Evolutionary conservation across 2,329 filamentous ascomycete species (phyloP), one percentile per base, ranked within the genome.

Genomic region (Chrysoporthe cubensis): DNA sequence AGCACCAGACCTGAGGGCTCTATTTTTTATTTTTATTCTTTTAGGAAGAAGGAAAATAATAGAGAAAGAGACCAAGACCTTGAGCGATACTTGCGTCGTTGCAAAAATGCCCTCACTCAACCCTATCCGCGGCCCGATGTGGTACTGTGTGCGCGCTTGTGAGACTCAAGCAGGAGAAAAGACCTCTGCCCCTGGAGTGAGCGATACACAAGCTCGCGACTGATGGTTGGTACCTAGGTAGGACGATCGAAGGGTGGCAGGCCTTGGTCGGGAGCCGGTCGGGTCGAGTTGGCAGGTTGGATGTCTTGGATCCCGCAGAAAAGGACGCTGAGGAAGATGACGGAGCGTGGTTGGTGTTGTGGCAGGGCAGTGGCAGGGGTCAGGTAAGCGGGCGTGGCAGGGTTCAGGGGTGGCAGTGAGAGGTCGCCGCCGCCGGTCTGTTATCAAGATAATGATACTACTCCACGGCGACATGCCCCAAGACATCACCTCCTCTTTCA

Each of bases 141-240:
- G 61, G 46, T 42, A 34, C 9, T 52, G 32, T 13, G 26, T 54
- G 16, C 42, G 52, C 46, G 21, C 6, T 42, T 40, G 63, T 59
- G 7, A 18, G n/a, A 65, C 52, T 14, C 2, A 42, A 2, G 8
- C 52, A 64, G 62, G 42, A 56, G 62, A 44, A 58, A 48, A 46
- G 21, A 3, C 43, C 4, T 42, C 26, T 65, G 26, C 26, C 43
- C 7, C 26, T 32, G 26, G 11, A 21, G 18, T 18, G 48, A 11
- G 32, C 48, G 34, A 48, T 21, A 14, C 43, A 48, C 59, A 48
- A 61, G 59, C 59, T 44, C 48, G 42, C 59, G 43, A 46, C 43
- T 13, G 59, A 9, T 7, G 42, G 26, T 14, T 32, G 59, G 43
- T 46, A 32, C 21, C 40, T 43, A 14, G 13, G 43, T 8, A 46